Evolutionary conservation across 2,329 filamentous ascomycete genomes (phyloP), one percentile per base, ranked within the genome.

Genomic region (Colletotrichum euphorbiae): DNA sequence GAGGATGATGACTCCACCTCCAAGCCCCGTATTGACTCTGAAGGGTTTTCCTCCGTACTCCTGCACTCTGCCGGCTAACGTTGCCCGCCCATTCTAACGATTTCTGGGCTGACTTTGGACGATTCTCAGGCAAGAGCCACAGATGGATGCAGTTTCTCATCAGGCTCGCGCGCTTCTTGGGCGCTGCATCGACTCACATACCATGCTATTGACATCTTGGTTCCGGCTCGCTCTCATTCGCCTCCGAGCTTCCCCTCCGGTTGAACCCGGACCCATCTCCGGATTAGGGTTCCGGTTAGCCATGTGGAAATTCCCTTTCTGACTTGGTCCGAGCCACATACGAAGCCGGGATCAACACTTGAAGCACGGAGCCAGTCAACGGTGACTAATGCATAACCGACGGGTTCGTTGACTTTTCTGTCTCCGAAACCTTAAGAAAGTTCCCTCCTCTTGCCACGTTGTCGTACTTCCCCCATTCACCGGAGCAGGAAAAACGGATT

Each of bases 361-460:
- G 13, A 38, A 38, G 56, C 46, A 38, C 36, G 45, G 46, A 46
- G 36, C 46, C 38, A 4, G 4, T 21, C n/a, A 13, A 38, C 21
- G n/a, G 15, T 46, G 19, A 19, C n/a, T n/a, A 48, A 38, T 31
- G 33, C 43, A 28, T 52, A 45, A 40, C 57, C 55, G 50, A 46
- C 17, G 28, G 42, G 17, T 17, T 31, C 43, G 64, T 63, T 15
- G 42, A 24, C 13, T 38, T 31, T 40, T 48, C 28, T 21, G 58
- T 67, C 63, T 63, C 43, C 64, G 64, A 57, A 67, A 67, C 36
- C 64, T 57, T 57, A 38, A 31, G 50, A 7, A 42, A 17, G 11
- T 6, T 33, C 45, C n/a, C 24, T 15, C 24, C 38, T 42, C 56
- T 17, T 40, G 28, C 19, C 38, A n/a, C 4, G 3, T 36, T 11